Base-by-base conservation (phyloP, 2,329 filamentous ascomycete species). In the Calonectria pseudoturangicola region DNA sequence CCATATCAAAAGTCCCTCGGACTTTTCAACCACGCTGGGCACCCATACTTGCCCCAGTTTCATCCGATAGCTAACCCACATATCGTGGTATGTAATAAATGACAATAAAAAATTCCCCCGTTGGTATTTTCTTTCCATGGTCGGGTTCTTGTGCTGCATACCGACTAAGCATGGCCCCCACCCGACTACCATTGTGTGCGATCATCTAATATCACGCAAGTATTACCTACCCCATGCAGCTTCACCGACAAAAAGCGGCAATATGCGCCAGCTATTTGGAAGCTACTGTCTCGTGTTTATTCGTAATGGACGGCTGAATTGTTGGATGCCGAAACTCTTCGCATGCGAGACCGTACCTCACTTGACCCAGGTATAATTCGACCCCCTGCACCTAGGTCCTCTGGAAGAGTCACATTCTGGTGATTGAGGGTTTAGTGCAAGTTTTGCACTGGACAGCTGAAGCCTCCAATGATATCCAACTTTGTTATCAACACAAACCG, bases 131-230 rank as follows among this genome's bases (percentile, higher is more conserved):
- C 36, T 36, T 10, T 36, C 3, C 3, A 58, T 39, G 25, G 30
- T 16, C 18, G 30, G 33, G 30, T 16, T 58, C 30, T 16, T 8
- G 30, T 25, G 51, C 51, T 58, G 51, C 51, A 39, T 58, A 56
- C 28, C 51, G 51, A 56, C 27, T 18, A 36, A 36, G 51, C 51
- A 33, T 54, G 9, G 51, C 60, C 41, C 41, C 60, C 62, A 39
- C 62, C 62, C 2, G 6, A 50, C n/a, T 25, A 21, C 9, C 12
- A 48, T 65, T 47, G 33, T 48, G 62, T 65, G 62, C 62, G 62
- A 65, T 36, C 6, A 15, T 48, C 28, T 48, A 65, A 50, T 33
- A 65, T 65, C 43, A 65, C 62, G 62, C 62, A 65, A 65, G 62
- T 36, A 50, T 25, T 33, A 18, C 16, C 62, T 33, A 65, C 62